These are phyloP conservation scores for Thecaphora frezii DNA, from an alignment of 1,284 basidiomycete species.

Conservation along the genomic window DNA sequence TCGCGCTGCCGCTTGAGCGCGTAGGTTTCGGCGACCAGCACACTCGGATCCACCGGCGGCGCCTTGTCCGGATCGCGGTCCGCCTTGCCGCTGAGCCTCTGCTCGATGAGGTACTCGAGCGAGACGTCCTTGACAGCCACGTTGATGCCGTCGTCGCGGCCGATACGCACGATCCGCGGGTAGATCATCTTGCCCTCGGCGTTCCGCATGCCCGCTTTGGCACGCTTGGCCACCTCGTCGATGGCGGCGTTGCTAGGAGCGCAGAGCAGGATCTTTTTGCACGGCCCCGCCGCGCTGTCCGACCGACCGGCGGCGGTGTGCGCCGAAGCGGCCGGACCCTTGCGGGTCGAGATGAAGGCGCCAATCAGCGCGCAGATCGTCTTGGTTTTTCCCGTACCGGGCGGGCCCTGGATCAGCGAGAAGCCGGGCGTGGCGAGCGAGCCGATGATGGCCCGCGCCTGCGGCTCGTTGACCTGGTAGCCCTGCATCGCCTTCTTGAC, in stretches of 20 bases:
- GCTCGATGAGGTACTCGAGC: conserved; percentile 66
- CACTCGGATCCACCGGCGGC: conserved; percentile 17
- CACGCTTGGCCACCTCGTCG: conserved; percentile 87
- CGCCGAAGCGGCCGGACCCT: conserved; percentile 22
- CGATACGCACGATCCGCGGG: conserved; percentile 85
- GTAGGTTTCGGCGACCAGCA: conserved; percentile 31
- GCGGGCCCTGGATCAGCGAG: conserved; percentile 92
- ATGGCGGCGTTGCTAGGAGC: conserved; percentile 99
- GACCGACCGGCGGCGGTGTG: conserved; percentile 2
- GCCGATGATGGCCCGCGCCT: conserved; percentile 83
- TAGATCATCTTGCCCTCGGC: conserved; percentile 65
- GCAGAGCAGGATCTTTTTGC: conserved; percentile 82
- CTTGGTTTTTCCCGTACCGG: conserved; percentile 97
- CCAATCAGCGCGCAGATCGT: conserved; percentile 95
- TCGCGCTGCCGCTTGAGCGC: conserved; percentile 39
- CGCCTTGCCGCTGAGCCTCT: conserved; percentile 16
- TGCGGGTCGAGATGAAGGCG: conserved; percentile 69
- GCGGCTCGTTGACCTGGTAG: conserved; percentile 86
- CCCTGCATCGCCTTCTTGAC: conserved; percentile 66
- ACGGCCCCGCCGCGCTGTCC: conserved; percentile 15
- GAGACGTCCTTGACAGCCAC: conserved; percentile 82
- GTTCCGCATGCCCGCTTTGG: conserved; percentile 75
- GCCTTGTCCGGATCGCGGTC: conserved; percentile 12
- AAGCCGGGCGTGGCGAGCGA: conserved; percentile 77
- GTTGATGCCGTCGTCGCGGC: conserved; percentile 77